Evolutionary conservation across 2,329 filamentous ascomycete species (phyloP).

Genomic region (Botrytis byssoidea): DNA sequence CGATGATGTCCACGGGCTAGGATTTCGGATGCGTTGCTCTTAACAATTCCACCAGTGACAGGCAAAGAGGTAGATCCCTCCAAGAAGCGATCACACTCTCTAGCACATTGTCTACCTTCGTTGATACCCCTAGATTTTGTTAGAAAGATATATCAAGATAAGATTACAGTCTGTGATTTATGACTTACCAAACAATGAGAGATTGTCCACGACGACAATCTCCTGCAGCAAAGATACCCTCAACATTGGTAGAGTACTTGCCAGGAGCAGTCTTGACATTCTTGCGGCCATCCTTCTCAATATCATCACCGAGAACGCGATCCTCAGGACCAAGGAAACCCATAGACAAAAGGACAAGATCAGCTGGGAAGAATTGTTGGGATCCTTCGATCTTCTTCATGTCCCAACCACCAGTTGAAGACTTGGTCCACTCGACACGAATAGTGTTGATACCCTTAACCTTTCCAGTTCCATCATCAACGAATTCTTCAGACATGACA

Average conservation of each 20-base stretch:
- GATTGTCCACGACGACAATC: conserved; percentile 95
- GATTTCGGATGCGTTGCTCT: conserved; percentile 73
- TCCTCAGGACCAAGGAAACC: conserved; percentile 94
- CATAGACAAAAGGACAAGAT: conserved; percentile 93
- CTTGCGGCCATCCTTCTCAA: conserved; percentile 90
- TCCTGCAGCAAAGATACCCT: conserved; percentile 89
- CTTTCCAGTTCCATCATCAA: conserved; percentile 80
- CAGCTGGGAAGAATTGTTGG: conserved; percentile 94
- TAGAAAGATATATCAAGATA: conserved; percentile 36
- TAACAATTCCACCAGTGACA: conserved; percentile 89
- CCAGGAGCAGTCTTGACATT: conserved; percentile 92
- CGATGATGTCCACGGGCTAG: conserved; percentile 40
- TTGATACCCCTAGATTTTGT: conserved; percentile 76
- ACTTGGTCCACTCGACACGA: conserved; percentile 95
- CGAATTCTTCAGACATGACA: conserved; percentile 97
- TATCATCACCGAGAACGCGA: conserved; percentile 78
- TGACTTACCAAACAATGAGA: conserved; percentile 85
- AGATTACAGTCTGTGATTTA: neutral
- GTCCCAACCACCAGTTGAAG: conserved; percentile 86
- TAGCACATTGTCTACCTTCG: conserved; percentile 87
- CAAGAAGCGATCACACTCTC: conserved; percentile 87
- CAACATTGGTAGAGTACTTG: conserved; percentile 83
- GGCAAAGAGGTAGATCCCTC: conserved; percentile 77
- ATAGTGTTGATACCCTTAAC: conserved; percentile 96
- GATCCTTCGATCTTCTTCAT: conserved; percentile 97